Evolutionary conservation across 2,329 filamentous ascomycete species (phyloP).

Genomic region (Ophiocordyceps camponoti-floridani): DNA sequence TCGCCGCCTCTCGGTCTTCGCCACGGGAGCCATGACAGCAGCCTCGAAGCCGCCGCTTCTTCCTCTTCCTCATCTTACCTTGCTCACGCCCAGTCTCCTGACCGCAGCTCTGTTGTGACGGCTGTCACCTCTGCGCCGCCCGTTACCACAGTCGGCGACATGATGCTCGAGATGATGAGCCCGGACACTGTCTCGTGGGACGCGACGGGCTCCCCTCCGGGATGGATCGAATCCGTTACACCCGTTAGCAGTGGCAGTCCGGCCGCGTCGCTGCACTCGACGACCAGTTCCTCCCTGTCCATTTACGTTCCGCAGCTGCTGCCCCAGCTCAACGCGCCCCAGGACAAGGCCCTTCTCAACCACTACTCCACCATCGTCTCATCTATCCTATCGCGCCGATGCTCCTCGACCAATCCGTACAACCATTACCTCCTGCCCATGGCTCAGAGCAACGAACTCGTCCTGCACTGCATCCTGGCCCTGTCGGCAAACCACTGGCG

Average conservation of each 20-base stretch:
- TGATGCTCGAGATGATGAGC: conserved; percentile 6
- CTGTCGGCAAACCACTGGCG: conserved; percentile 17
- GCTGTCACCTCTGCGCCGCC: background rate
- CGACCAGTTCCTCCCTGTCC: conserved; percentile 7
- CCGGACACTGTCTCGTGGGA: conserved; percentile 7
- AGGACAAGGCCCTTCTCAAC: conserved; percentile 15
- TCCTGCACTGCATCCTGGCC: conserved; percentile 15
- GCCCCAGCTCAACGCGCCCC: conserved; percentile 10
- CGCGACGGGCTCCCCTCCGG: conserved; percentile 5
- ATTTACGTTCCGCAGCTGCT: conserved; percentile 12
- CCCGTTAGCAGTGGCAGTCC: conserved; percentile 9
- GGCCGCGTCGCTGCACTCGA: conserved; percentile 6
- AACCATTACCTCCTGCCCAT: conserved; percentile 14
- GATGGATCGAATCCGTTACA: conserved; percentile 9
- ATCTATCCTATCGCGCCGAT: conserved; percentile 13
- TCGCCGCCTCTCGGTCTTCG: conserved; percentile 4
- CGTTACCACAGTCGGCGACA: conserved; percentile 3
- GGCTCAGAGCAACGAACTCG: conserved; percentile 13
- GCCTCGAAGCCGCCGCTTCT: conserved; percentile 1
- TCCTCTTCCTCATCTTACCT: background rate
- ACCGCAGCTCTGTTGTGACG: background rate
- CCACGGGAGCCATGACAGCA: conserved; percentile 5
- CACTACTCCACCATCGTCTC: conserved; percentile 16
- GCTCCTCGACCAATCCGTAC: conserved; percentile 12
- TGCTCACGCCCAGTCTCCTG: background rate